Base-by-base conservation (phyloP, 306 rosid species). In the Heteromeles arbutifolia region DNA sequence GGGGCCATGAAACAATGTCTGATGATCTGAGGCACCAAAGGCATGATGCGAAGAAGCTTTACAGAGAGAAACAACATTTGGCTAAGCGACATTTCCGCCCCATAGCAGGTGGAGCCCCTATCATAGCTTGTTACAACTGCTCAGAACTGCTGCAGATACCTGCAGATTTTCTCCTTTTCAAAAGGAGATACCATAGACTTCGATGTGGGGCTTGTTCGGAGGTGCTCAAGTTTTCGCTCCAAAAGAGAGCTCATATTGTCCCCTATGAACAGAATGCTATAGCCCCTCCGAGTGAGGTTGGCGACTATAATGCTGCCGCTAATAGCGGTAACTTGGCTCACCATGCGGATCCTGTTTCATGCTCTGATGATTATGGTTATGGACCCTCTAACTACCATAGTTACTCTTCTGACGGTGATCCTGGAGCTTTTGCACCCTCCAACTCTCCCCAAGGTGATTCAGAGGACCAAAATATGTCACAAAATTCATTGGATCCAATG, bases 41-140 rank as follows among this genome's bases (percentile, higher is more conserved):
- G 76, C 78, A 67, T 8, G 88, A 79, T 67, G 57, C 74, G 77
- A 85, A 81, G 80, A 87, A 73, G 79, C 76, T 82, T 75, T 67
- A 31, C 53, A 78, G 89, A 74, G 92, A 87, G 85, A 84, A 81
- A 80, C 81, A 63, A 19, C 83, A 57, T 78, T 52, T 76, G 72
- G 81, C 72, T n/a, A 92, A 88, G 87, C 80, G 86, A 63, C 92
- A 89, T 85, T 87, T 84, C 65, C 83, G 82, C 75, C 98, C 99
- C 4, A 78, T 92, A 22, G 93, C 97, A 8, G 94, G 98, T 69
- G 99, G 90, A 48, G 92, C 99, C 57, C 99, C 99, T 74, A 79
- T 96, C 72, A 43, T 92, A 72, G 82, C 89, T 77, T 96, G 99
- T 83, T 82, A 68, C 63, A 86, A 88, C 57, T 96, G 99, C 85